Conservation (phyloP, 2,329 filamentous ascomycete species). For the Verticillium nubilum region DNA sequence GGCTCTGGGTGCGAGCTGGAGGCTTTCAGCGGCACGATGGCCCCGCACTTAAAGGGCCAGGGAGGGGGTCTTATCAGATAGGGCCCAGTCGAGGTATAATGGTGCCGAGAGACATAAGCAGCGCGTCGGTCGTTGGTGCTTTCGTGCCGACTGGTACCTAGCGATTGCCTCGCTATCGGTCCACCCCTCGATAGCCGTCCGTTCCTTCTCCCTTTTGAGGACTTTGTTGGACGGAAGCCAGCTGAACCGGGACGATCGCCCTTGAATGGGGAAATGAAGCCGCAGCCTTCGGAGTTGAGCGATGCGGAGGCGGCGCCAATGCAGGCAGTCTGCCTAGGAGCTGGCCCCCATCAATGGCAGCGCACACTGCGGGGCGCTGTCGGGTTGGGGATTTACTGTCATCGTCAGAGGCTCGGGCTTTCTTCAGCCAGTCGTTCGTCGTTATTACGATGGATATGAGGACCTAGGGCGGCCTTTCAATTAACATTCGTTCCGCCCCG, state of each 20-base stretch:
- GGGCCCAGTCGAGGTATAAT: neutral
- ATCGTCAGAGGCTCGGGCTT: neutral
- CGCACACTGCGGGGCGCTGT: neutral
- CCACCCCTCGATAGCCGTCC: neutral
- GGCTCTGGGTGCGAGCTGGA: neutral
- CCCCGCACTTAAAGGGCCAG: neutral
- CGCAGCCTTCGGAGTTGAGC: neutral
- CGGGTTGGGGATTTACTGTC: neutral
- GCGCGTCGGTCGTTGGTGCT: neutral
- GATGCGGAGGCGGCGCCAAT: neutral
- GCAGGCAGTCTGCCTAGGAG: neutral
- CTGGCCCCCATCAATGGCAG: neutral
- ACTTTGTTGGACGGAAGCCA: neutral
- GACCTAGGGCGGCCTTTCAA: neutral
- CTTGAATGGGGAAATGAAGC: neutral
- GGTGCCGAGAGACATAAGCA: neutral
- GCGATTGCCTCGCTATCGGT: neutral
- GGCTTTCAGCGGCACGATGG: neutral
- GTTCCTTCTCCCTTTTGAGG: neutral
- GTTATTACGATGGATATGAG: neutral
- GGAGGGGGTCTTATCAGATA: neutral
- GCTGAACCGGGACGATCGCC: neutral
- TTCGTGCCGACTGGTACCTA: neutral
- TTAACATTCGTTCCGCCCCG: neutral
- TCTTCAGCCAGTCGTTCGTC: neutral